Evolutionary conservation across 1,284 basidiomycete genomes (phyloP), one percentile per base, ranked within the genome.

Genomic region (Coriolopsis trogii): DNA sequence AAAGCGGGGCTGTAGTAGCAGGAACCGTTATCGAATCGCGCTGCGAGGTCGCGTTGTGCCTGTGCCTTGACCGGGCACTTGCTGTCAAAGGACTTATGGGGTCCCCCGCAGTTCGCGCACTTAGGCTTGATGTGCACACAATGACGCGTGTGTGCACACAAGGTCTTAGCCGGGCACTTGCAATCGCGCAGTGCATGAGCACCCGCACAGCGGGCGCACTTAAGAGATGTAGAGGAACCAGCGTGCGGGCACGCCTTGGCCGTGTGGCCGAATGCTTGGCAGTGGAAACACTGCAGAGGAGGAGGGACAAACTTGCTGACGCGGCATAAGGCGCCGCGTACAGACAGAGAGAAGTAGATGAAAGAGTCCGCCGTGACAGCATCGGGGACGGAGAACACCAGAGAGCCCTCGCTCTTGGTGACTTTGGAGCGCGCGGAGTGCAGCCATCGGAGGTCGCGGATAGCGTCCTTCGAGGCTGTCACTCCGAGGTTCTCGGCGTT

Each of bases 221-320:
- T 16, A 4, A 49, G 24, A n/a, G 40, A 49, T 12, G 46, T 36
- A 36, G 46, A 40, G 23, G 39, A 34, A 28, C 39, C 9, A 29
- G 31, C 16, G n/a, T 26, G 30, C 13, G 39, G 46, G 38, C 46
- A 49, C 31, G 46, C 46, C 31, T 49, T 49, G 39, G 46, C 46
- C 46, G 24, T n/a, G 36, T 49, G 46, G 46, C 46, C 46, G 16
- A 49, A 49, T n/a, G 39, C 46, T 49, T 49, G 46, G 46, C 46
- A 49, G 31, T 41, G 30, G 30, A 23, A 49, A 36, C 46, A 49
- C 31, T 49, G 46, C 46, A 34, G 38, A 21, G 46, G 46, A 5
- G 46, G 31, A 6, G 46, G 46, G 39, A 49, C 23, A 20, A 20
- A 49, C 40, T 49, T 49, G 18, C 39, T 36, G 12, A 49, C 39